phyloP scores from a whole-genome alignment of 345 rosid species.

The Bruguiera sexangula region DNA sequence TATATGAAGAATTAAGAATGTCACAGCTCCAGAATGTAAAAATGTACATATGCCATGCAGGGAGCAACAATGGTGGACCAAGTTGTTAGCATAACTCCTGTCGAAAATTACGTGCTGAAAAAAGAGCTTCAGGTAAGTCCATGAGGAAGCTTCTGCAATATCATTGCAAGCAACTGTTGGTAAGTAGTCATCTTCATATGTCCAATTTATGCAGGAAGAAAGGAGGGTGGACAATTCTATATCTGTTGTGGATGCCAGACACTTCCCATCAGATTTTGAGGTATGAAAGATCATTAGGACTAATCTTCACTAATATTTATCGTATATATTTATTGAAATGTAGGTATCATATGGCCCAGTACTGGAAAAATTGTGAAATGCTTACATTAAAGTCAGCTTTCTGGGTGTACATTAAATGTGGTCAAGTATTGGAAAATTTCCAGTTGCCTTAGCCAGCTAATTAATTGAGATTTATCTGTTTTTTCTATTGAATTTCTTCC shows the following conservation, averaged over 20 bases:
- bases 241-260: constrained; percentile 35
- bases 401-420: not conserved
- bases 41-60: constrained; percentile 32
- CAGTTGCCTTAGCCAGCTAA: not conserved
- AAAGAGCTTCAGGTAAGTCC: constrained; percentile 44
- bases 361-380: not conserved
- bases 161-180: constrained; percentile 11
- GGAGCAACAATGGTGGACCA: constrained; percentile 92
- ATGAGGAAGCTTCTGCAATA: constrained; percentile 5
- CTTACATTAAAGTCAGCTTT: constrained; percentile 2
- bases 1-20: not conserved
- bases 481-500: not conserved
- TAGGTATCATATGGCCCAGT: not conserved
- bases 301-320: not conserved
- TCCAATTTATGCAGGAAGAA: constrained; percentile 52
- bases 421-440: not conserved
- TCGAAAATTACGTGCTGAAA: constrained; percentile 59
- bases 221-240: constrained; percentile 40
- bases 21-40: constrained; percentile 2
- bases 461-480: not conserved
- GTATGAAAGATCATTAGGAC: constrained; percentile 27
- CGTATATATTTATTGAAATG: not conserved
- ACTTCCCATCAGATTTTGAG: constrained; percentile 37
- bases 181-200: constrained; percentile 12
- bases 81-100: constrained; percentile 62